Evolutionary conservation across 1,284 basidiomycete genomes (phyloP), one percentile per base, ranked within the genome.

Genomic region (Ganoderma boninense): DNA sequence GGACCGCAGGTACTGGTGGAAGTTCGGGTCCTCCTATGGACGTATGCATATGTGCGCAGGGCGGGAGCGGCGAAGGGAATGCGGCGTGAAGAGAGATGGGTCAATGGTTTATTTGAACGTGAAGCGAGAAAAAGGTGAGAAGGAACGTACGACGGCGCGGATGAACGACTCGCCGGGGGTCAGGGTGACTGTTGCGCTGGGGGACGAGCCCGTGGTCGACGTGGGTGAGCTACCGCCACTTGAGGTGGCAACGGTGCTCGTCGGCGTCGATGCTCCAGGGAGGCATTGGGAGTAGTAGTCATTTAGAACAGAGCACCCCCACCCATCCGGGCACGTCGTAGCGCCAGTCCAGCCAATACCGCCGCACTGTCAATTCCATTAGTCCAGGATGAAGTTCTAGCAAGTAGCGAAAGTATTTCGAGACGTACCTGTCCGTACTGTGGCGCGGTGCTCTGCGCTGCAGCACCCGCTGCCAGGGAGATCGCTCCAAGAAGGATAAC

Each of bases 1-100:
- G 26, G 88, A 88, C 66, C 85, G 86, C 57, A 91, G 85, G 79
- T 91, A 90, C 74, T 90, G 84, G 79, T 90, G 89, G 85, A 90
- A 90, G 79, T 90, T 88, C 20, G 89, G 89, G 71, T 85, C 87
- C 79, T 85, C 87, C 85, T 88, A 72, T 8, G 43, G 46, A n/a
- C 1, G 20, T 7, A 38, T 38, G 1, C 1, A 10, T 38, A 38
- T 38, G 7, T 7, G 20, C 7, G n/a, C n/a, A n/a, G 20, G 46
- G 46, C 16, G 44, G 20, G 44, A 20, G 18, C 44, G 18, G 20
- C 13, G 23, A 32, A 32, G 29, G 29, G 29, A 32, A 32, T 32
- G 29, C 38, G 10, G 38, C 38, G 38, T 38, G 38, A 38, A 4
- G 62, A 29, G 18, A 32, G 29, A 20, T 57, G 11, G 6, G 43